Conservation (phyloP, 148 eudicot species). For the Heliamphora exappendiculata region DNA sequence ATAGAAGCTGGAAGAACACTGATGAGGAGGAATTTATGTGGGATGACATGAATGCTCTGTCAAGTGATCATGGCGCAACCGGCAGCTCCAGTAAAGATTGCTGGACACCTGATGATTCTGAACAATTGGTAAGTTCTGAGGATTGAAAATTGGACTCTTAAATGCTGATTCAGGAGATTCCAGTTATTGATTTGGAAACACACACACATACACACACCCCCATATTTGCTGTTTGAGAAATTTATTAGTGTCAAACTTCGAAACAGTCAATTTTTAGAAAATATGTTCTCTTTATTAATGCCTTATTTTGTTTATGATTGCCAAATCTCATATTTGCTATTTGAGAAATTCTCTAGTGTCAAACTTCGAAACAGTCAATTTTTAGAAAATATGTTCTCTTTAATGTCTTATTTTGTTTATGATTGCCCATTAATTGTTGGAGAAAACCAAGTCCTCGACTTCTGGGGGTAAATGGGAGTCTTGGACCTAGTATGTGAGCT, state of each 20-base stretch:
- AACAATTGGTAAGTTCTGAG: constrained; percentile 48
- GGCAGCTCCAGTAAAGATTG: constrained; percentile 31
- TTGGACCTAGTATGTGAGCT: neutral
- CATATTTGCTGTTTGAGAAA: neutral
- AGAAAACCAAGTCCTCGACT: neutral
- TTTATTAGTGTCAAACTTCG: neutral
- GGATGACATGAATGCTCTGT: constrained; percentile 61
- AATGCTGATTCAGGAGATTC: neutral
- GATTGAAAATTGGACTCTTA: neutral
- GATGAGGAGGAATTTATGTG: constrained; percentile 93
- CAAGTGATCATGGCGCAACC: constrained; percentile 25
- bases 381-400: neutral
- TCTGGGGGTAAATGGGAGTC: neutral
- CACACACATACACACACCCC: too few relatives aligned
- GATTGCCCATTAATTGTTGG: neutral
- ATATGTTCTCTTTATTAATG: too few relatives aligned
- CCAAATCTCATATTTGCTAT: neutral
- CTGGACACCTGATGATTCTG: constrained; percentile 39
- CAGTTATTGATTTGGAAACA: neutral
- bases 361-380: neutral
- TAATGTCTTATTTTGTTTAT: constrained; percentile 1
- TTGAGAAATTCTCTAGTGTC: neutral
- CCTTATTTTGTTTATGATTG: too few relatives aligned
- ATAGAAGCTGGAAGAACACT: constrained; percentile 81
- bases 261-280: neutral